Evolutionary conservation across 495 filamentous ascomycete genomes (phyloP).

Genomic region (Podospora didyma): DNA sequence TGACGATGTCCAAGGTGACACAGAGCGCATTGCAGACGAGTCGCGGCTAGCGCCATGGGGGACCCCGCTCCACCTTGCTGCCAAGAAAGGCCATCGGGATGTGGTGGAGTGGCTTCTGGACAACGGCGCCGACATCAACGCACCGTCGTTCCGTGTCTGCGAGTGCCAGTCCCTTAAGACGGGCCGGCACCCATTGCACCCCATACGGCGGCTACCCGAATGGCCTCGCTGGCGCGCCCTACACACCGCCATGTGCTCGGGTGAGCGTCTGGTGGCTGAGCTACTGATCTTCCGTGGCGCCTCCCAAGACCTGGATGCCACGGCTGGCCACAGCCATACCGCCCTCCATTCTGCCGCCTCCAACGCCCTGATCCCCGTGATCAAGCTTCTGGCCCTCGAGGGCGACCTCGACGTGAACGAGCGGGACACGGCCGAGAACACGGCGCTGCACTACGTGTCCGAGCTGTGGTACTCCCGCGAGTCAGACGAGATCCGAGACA

Average conservation of each 20-base stretch:
- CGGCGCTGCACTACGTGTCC: constrained; percentile 24
- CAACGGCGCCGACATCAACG: constrained; percentile 28
- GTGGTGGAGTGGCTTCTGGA: constrained; percentile 29
- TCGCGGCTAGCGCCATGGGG: not conserved
- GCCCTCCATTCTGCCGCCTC: constrained; percentile 27
- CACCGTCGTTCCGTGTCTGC: constrained; percentile 26
- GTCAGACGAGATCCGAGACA: constrained; percentile 16
- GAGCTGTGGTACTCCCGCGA: constrained; percentile 17
- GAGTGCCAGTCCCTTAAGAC: constrained; percentile 19
- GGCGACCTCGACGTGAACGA: constrained; percentile 20
- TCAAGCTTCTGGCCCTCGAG: constrained; percentile 24
- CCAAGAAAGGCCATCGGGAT: constrained; percentile 25
- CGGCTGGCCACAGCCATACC: constrained; percentile 15
- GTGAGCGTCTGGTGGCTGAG: constrained; percentile 24
- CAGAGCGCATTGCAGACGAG: not conserved
- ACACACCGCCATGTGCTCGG: constrained; percentile 34
- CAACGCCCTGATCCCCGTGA: constrained; percentile 20
- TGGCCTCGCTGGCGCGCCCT: constrained; percentile 31
- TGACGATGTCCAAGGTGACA: not conserved
- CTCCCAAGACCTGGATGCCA: constrained; percentile 21
- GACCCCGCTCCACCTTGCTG: constrained; percentile 30
- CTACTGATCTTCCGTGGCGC: constrained; percentile 33
- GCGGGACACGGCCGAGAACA: constrained; percentile 20
- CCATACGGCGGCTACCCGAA: constrained; percentile 2
- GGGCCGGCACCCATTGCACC: constrained; percentile 13